These are phyloP conservation scores for Cryptococcus deneoformans DNA, from an alignment of 1,284 basidiomycete genomes.

Conservation along the genomic window DNA sequence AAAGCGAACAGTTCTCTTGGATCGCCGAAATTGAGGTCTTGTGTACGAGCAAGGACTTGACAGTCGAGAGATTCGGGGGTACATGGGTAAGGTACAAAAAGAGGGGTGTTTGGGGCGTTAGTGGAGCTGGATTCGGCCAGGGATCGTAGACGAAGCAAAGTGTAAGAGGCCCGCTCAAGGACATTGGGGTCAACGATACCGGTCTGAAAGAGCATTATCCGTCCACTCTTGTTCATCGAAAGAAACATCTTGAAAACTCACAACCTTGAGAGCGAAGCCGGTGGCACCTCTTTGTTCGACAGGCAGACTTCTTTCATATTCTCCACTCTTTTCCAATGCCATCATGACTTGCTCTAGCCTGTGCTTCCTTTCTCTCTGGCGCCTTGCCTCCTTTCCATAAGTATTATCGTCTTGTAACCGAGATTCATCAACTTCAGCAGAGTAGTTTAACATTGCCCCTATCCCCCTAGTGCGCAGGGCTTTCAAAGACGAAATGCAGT, in stretches of 20 bases:
- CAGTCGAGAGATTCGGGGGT: constrained; percentile 44
- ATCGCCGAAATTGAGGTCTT: constrained; percentile 4
- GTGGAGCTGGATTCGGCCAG: constrained; percentile 22
- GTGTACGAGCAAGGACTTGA: constrained; percentile 27
- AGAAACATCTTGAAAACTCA: constrained; percentile 41
- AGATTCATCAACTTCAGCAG: constrained; percentile 70
- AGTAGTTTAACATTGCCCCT: constrained; percentile 75
- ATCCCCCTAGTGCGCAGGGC: constrained; percentile 64
- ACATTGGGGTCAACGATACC: constrained; percentile 47
- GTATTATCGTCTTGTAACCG: constrained; percentile 15
- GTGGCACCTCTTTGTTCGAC: constrained; percentile 55
- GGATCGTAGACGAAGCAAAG: constrained; percentile 45
- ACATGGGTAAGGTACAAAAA: background rate
- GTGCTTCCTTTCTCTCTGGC: constrained; percentile 57
- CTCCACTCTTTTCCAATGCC: constrained; percentile 71
- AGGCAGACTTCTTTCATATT: constrained; percentile 62
- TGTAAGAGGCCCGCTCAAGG: constrained; percentile 47
- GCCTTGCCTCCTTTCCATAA: constrained; percentile 54
- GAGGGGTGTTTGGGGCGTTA: constrained; percentile 5
- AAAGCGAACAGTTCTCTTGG: constrained; percentile 17
- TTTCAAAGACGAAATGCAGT: constrained; percentile 63
- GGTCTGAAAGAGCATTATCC: constrained; percentile 26
- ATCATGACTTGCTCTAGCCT: constrained; percentile 64
- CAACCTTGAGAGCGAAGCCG: constrained; percentile 79
- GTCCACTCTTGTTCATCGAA: background rate